A percentile compares a stretch with the other conserved stretches of the same genome.
Evolutionary conservation across 352 stramenopile species (phyloP).

Genomic region (Globisporangium megalacanthum): DNA sequence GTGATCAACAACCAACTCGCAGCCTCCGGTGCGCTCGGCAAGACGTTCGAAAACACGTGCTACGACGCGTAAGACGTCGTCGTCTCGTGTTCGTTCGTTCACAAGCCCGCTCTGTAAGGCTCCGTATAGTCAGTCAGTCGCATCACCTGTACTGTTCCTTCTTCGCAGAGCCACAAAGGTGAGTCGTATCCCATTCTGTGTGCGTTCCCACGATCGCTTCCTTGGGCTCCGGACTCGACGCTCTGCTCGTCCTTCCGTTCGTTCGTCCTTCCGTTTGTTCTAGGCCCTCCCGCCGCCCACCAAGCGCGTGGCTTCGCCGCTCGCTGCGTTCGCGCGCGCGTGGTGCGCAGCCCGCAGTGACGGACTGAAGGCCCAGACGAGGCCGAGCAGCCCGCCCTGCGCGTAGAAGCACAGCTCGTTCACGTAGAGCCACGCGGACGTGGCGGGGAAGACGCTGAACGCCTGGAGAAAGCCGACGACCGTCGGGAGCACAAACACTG

Average conservation of each 20-base stretch:
- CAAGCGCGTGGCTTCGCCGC: slow-evolving; percentile 5
- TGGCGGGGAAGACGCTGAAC: slow-evolving; percentile 32
- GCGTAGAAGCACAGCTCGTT: slow-evolving; percentile 64
- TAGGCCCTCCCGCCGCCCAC: neutral
- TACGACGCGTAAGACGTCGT: neutral
- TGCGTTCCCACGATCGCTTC: too few species aligned
- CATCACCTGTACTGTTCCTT: too few species aligned
- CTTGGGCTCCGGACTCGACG: too few species aligned
- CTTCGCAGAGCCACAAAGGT: too few species aligned
- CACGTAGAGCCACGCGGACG: slow-evolving; percentile 40
- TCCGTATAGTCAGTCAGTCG: too few species aligned
- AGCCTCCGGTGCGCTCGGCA: slow-evolving; percentile 5
- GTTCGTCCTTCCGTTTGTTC: too few species aligned
- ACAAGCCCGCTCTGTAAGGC: too few species aligned
- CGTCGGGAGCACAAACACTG: slow-evolving; percentile 35
- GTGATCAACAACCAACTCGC: slow-evolving; percentile 8
- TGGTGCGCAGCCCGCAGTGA: slow-evolving; percentile 39
- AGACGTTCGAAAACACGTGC: slow-evolving; percentile 1
- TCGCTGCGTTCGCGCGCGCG: slow-evolving; percentile 11
- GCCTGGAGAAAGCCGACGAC: slow-evolving; percentile 29
- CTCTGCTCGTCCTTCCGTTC: too few species aligned
- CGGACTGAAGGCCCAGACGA: slow-evolving; percentile 57
- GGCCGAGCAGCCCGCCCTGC: slow-evolving; percentile 47
- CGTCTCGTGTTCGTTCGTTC: too few species aligned
- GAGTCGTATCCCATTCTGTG: too few species aligned